Evolutionary conservation across 139 green algal genomes (phyloP).

Genomic region (Pleodorina starrii): DNA sequence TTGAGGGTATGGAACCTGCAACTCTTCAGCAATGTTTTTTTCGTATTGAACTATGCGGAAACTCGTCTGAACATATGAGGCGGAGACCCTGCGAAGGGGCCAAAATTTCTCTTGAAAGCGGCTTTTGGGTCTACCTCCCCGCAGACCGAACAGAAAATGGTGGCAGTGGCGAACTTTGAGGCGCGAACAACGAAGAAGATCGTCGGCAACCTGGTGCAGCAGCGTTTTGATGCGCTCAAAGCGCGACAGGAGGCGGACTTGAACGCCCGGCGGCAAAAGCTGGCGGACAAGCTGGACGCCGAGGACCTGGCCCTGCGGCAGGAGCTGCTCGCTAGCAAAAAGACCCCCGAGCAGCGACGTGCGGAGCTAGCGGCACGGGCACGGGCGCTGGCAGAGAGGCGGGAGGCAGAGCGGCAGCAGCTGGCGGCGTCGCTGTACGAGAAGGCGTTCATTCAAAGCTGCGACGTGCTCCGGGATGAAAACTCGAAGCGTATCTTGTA

Average conservation of each 20-base stretch:
- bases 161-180: slow-evolving; percentile 37
- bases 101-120: no score
- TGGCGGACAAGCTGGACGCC: slow-evolving; percentile 74
- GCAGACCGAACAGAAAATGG: slow-evolving; percentile 31
- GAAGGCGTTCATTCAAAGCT: slow-evolving; percentile 74
- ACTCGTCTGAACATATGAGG: no score
- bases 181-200: slow-evolving; percentile 47
- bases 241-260: slow-evolving; percentile 51
- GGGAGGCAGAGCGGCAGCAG: slow-evolving; percentile 68
- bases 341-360: slow-evolving; percentile 71
- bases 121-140: neutral
- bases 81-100: no score
- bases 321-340: slow-evolving; percentile 69
- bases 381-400: slow-evolving; percentile 51
- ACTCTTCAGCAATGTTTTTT: no score
- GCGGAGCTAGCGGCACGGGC: slow-evolving; percentile 66
- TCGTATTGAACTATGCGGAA: no score
- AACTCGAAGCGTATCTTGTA: slow-evolving; percentile 68
- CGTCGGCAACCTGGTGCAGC: slow-evolving; percentile 40
- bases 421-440: slow-evolving; percentile 59
- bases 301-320: slow-evolving; percentile 91
- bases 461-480: slow-evolving; percentile 66
- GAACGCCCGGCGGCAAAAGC: slow-evolving; percentile 54
- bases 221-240: slow-evolving; percentile 62
- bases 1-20: no score